phyloP scores from a whole-genome alignment of 495 filamentous ascomycete species.

The Hypoxylon fragiforme region DNA sequence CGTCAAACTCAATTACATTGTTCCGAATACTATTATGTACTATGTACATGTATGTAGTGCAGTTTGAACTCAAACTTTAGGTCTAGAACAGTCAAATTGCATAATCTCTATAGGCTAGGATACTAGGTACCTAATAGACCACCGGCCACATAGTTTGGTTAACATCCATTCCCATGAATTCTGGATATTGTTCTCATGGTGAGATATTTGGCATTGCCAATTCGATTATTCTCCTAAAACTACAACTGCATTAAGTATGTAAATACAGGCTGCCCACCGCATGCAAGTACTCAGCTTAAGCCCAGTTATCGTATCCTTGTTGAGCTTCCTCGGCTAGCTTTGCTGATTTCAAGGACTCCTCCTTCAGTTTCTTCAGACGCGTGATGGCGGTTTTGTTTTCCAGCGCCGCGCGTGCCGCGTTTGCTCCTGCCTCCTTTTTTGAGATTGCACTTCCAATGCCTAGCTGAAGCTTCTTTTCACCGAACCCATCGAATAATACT shows the following conservation, averaged over 20 bases:
- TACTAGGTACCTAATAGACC: background rate
- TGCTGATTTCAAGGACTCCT: constrained; percentile 35
- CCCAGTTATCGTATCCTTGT: constrained; percentile 30
- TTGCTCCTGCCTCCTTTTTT: constrained; percentile 73
- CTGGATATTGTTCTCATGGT: no score
- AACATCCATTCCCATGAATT: no score
- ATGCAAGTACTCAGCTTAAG: constrained; percentile 1
- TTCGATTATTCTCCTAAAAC: background rate
- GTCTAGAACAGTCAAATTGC: no score
- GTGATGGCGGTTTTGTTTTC: constrained; percentile 61
- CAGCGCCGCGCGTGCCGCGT: constrained; percentile 69
- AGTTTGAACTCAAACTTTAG: no score
- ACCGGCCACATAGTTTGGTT: no score
- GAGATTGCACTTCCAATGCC: constrained; percentile 68
- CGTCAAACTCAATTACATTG: no score
- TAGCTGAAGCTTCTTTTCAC: constrained; percentile 64
- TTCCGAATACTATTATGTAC: no score
- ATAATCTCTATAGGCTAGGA: background rate
- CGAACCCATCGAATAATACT: constrained; percentile 73
- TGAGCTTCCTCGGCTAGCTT: constrained; percentile 9
- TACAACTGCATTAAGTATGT: background rate
- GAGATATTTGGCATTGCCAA: background rate
- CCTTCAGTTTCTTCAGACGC: constrained; percentile 56
- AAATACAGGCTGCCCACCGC: background rate
- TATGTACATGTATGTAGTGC: no score